Evolutionary conservation across 1,284 basidiomycete genomes (phyloP), one percentile per base, ranked within the genome.

Genomic region (Pholiota adiposa): DNA sequence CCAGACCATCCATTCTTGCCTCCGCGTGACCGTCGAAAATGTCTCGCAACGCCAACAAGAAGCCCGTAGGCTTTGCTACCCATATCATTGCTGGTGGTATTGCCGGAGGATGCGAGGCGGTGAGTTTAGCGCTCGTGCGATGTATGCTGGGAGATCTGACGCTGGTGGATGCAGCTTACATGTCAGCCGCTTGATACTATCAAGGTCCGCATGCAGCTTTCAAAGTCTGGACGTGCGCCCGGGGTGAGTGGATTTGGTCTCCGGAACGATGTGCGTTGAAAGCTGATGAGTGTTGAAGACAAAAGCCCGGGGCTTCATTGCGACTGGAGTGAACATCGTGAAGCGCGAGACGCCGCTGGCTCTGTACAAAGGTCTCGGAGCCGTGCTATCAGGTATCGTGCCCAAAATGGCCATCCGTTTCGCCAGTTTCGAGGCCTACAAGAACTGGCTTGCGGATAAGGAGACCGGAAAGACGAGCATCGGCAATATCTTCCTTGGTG

Each of bases 331-430:
- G 18, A 88, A 92, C 75, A 99, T 99, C 65, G 88, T 96, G 31
- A 86, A 85, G 64, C 87, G 96, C 50, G 97, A 99, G 79, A 97
- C 96, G 4, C 93, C 94, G 0, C 85, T 98, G 18, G 97, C 97
- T 16, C 79, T 99, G 41, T 99, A 99, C 87, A 99, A 99, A 76
- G 97, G 96, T 70, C 87, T 99, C 43, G 97, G 97, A 40, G 97
- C 97, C n/a, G 97, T 99, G 36, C 81, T 97, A 21, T 92, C 94
- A 11, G 96, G 96, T 29, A 99, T 99, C 73, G 95, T 98, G 1
- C 97, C 97, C 4, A 99, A 99, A 81, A 99, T 99, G 97, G 96
- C 96, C 54, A 98, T 97, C 72, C 93, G 97, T 43, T 99, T 99
- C 75, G 96, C 97, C 40, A 94, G 92, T 73, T 99, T 99, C 73